Evolutionary conservation across 2,329 filamentous ascomycete species (phyloP), one percentile per base, ranked within the genome.

Genomic region (Cercospora canescens): DNA sequence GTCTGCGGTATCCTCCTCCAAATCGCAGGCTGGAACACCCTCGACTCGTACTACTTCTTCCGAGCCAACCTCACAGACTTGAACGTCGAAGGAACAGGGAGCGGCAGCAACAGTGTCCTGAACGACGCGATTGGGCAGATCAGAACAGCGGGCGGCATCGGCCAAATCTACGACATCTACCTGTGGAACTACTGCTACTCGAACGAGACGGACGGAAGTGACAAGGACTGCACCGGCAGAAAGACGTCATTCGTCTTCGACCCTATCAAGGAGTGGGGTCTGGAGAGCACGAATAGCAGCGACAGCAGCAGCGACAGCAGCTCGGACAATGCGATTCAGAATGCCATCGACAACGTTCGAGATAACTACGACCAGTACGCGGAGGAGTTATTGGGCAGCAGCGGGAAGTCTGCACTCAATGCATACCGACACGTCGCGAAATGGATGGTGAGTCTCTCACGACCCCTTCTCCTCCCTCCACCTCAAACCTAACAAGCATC

Each of bases 151-250:
- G 74, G 74, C 61, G 70, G 86, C 62, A 85, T 97, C 66, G 87
- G 85, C 74, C 88, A 94, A 76, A 84, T 88, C 75, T 98, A 97
- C 86, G 86, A 91, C 67, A 84, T 98, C 76, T 88, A 87, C 76
- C 85, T 98, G 39, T 96, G 92, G 91, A 91, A 91, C 77, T 97
- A 93, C 86, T 98, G 95, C 86, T 80, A 84, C 59, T 78, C 83
- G 71, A 85, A 85, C 70, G 83, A 76, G 57, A 75, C 77, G 64
- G 67, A 71, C 32, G 84, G 83, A 70, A 78, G 79, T 16, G 79
- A 85, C 71, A 80, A 79, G 50, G 80, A 85, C 72, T 98, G 94
- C 86, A 89, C 88, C 61, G 83, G 88, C 72, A 85, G 89, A 62
- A 82, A 89, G 77, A 89, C 89, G 73, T 84, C 92, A 80, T 99